phyloP scores from a whole-genome alignment of 176 grass and related monocot species.

The Oropetium thomaeum region DNA sequence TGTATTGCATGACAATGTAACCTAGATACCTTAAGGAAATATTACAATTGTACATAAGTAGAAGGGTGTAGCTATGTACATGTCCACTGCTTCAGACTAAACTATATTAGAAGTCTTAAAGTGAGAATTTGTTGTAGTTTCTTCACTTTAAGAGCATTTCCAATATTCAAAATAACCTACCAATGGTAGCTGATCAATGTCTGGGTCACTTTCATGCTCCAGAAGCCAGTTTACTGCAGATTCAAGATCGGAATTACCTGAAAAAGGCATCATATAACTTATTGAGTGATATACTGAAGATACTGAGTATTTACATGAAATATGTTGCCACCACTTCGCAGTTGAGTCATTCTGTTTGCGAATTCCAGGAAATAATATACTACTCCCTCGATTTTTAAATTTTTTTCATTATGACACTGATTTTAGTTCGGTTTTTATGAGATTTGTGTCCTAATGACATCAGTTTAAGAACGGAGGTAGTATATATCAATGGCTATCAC shows the following conservation, averaged over 20 bases:
- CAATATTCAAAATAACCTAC: conserved; percentile 46
- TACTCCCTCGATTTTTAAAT: too few species aligned
- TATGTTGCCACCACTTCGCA: background rate
- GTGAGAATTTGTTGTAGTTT: background rate
- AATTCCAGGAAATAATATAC: background rate
- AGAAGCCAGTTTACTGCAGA: conserved; percentile 75
- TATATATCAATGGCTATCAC: background rate
- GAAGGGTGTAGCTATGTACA: conserved; percentile 1
- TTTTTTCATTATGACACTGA: too few species aligned
- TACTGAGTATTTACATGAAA: conserved; percentile 19
- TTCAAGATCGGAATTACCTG: conserved; percentile 75
- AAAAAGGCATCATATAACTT: conserved; percentile 20
- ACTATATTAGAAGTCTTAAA: background rate
- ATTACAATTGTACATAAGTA: background rate
- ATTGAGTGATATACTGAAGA: background rate
- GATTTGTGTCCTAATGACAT: too few species aligned
- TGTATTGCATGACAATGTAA: background rate
- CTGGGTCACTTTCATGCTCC: conserved; percentile 88
- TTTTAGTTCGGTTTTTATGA: too few species aligned
- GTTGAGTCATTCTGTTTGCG: background rate
- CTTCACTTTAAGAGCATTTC: background rate
- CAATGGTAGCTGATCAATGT: conserved; percentile 74
- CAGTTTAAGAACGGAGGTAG: too few species aligned
- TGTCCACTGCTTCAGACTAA: conserved; percentile 21
- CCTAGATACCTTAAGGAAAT: conserved; percentile 2